Evolutionary conservation across 2,329 filamentous ascomycete species (phyloP), one percentile per base, ranked within the genome.

Genomic region (Pseudonectria buxi): DNA sequence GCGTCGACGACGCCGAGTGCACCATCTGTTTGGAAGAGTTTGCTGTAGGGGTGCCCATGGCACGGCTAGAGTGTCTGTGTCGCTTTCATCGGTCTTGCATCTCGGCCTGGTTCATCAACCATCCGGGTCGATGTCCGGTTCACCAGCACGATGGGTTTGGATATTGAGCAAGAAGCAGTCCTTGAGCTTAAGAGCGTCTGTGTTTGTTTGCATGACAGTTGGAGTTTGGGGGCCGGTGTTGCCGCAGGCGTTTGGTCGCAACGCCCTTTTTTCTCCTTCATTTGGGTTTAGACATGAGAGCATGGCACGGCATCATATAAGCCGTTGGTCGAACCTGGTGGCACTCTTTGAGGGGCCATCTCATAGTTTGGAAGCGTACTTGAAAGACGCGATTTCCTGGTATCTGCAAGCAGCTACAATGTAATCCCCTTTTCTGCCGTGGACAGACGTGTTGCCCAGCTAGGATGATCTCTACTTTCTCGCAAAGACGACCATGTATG

Each of bases 1-100:
- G 76, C 46, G 69, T 79, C n/a, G 74, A 80, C 44, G 73, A 75
- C 39, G 78, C 76, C 4, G 78, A 83, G 57, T 82, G 78, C 52
- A 81, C 76, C 5, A 82, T 83, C 33, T 83, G 78, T 46, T 63
- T 83, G 3, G 78, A 82, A 48, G 78, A 82, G 53, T 81, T 80
- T 41, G 69, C 75, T 39, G 74, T 72, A 1, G 77, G 77, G 2
- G 69, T 73, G 18, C 58, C 68, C 16, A 81, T 83, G 78, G 78
- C 74, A n/a, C 64, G 78, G 28, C 58, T 83, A 31, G 78, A 82
- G 57, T 83, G 78, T 48, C 65, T 83, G 16, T 83, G 78, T 52
- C 68, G 76, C 13, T 83, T 82, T 49, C 78, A 83, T 50, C 58
- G 67, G 29, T 56, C 61, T 14, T 83, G 78, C 53, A 81, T 82